Conservation (phyloP, 176 grass and related monocot genomes). For the Eremochloa ophiuroides region DNA sequence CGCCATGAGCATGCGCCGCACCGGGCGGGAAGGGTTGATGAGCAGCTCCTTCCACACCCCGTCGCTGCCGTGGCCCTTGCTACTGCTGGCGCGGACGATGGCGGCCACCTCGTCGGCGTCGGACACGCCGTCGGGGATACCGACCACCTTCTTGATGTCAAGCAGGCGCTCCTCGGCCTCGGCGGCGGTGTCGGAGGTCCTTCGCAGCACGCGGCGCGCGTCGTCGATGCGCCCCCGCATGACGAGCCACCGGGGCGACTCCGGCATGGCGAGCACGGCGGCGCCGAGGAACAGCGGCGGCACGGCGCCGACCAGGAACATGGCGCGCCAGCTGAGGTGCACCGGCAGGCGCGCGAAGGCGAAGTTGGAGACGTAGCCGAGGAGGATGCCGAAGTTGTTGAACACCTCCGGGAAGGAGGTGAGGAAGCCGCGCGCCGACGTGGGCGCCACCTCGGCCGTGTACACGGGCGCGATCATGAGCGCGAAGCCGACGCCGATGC, state of each 20-base stretch:
- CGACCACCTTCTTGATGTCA: constrained; percentile 64
- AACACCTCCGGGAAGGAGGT: constrained; percentile 86
- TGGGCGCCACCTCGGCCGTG: constrained; percentile 81
- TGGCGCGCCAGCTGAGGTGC: constrained; percentile 74
- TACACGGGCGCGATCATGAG: constrained; percentile 85
- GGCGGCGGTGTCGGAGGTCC: constrained; percentile 53
- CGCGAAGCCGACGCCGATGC: constrained; percentile 77
- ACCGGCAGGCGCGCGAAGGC: constrained; percentile 73
- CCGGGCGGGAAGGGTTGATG: constrained; percentile 49
- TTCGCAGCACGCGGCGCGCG: constrained; percentile 54
- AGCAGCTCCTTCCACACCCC: constrained; percentile 80
- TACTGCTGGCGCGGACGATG: constrained; percentile 21
- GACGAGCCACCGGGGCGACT: constrained; percentile 90
- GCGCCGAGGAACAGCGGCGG: constrained; percentile 72
- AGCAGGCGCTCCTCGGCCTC: constrained; percentile 64
- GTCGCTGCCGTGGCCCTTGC: neutral
- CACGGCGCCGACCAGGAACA: constrained; percentile 79
- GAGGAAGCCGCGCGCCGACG: constrained; percentile 71
- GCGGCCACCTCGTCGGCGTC: constrained; percentile 28
- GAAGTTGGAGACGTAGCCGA: constrained; percentile 93
- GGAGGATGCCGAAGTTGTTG: constrained; percentile 79
- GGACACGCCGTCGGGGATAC: constrained; percentile 34
- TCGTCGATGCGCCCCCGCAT: constrained; percentile 80
- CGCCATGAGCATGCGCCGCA: constrained; percentile 63
- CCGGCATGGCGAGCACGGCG: constrained; percentile 84